These are phyloP conservation scores for Lanzia echinophila DNA, from an alignment of 2,329 filamentous ascomycete species.

Conservation along the genomic window DNA sequence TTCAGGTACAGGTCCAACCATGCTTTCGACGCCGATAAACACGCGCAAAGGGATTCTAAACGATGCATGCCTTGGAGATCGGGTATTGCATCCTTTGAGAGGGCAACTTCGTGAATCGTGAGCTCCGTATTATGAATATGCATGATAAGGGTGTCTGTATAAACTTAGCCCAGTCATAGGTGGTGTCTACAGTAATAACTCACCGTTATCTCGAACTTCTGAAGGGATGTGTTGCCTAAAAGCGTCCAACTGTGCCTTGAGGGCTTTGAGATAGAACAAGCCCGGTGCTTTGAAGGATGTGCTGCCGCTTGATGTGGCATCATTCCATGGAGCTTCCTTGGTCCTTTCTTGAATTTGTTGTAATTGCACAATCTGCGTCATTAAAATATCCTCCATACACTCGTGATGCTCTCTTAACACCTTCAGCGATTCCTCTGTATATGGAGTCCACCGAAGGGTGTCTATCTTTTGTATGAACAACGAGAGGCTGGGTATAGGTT, in stretches of 20 bases:
- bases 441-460: conserved; percentile 48
- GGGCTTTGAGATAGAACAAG: conserved; percentile 30
- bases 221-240: conserved; percentile 60
- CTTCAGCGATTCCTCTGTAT: conserved; percentile 51
- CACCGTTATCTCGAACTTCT: conserved; percentile 38
- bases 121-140: conserved; percentile 6
- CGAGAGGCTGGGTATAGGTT: conserved; percentile 29
- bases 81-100: not conserved
- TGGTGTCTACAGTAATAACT: not conserved
- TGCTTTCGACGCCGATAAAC: conserved; percentile 8
- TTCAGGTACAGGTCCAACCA: conserved; percentile 9
- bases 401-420: conserved; percentile 41
- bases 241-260: conserved; percentile 55
- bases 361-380: conserved; percentile 37
- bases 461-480: conserved; percentile 43
- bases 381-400: conserved; percentile 41
- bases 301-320: not conserved
- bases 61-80: not conserved
- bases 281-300: conserved; percentile 20
- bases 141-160: not conserved
- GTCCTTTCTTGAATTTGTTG: conserved; percentile 24
- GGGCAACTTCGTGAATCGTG: conserved; percentile 6
- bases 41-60: conserved; percentile 1
- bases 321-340: not conserved
- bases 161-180: not conserved